phyloP scores from a whole-genome alignment of 306 rosid species.

The Crataegus laevigata region DNA sequence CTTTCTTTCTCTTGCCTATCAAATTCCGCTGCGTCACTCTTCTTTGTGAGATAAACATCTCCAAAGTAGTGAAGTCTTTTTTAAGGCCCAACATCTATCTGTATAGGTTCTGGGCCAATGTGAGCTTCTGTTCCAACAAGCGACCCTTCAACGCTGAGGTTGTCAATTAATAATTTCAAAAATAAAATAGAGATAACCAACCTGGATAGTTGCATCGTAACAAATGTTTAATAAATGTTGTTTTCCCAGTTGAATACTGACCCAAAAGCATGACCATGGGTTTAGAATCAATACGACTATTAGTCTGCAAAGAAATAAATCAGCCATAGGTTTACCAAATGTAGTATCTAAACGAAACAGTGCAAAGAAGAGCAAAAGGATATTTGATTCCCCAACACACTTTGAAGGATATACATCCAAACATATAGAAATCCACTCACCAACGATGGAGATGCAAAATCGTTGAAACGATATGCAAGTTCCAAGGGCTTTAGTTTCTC shows the following conservation, averaged over 20 bases:
- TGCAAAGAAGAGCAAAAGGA: not conserved
- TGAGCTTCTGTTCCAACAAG: slow-evolving; percentile 63
- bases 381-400: not conserved
- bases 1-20: too few relatives aligned
- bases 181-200: slow-evolving; percentile 17
- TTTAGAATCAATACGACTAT: slow-evolving; percentile 91
- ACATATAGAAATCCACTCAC: slow-evolving; percentile 33
- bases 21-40: too few relatives aligned
- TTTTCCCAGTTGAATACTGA: slow-evolving; percentile 95
- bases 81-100: too few relatives aligned
- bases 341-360: not conserved
- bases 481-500: slow-evolving; percentile 89
- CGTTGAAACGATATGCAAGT: slow-evolving; percentile 64
- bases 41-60: too few relatives aligned
- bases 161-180: not conserved
- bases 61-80: too few relatives aligned
- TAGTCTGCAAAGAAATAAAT: slow-evolving; percentile 41
- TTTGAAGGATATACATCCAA: not conserved
- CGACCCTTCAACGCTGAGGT: too few relatives aligned
- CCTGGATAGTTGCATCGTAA: slow-evolving; percentile 81
- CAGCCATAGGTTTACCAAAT: slow-evolving; percentile 7
- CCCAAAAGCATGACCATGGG: slow-evolving; percentile 98
- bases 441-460: slow-evolving; percentile 69
- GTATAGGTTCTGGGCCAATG: slow-evolving; percentile 97
- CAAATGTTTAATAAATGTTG: slow-evolving; percentile 89